These are phyloP conservation scores for Fusarium buharicum DNA, from an alignment of 2,329 filamentous ascomycete genomes.

Conservation along the genomic window DNA sequence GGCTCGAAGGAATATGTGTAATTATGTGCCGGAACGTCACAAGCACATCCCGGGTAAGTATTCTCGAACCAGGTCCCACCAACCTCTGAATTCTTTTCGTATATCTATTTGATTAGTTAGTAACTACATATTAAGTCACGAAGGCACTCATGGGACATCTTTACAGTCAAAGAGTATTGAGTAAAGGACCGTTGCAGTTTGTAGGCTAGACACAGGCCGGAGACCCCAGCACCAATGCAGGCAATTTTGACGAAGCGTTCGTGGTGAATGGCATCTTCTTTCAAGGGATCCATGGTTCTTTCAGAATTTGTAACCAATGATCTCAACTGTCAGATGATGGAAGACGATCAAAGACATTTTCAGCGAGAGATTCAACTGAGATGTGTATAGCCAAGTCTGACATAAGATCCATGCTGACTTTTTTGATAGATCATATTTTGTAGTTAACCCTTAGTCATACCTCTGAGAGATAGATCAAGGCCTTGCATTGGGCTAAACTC, in stretches of 20 bases:
- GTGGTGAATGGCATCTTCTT: constrained; percentile 8
- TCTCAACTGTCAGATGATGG: not conserved
- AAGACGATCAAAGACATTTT: too few species aligned
- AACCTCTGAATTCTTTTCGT: constrained; percentile 17
- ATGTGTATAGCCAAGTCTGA: too few species aligned
- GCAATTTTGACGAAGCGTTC: constrained; percentile 26
- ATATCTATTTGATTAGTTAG: not conserved
- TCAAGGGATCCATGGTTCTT: constrained; percentile 6
- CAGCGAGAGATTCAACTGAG: too few species aligned
- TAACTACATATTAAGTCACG: too few species aligned
- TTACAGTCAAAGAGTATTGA: constrained; percentile 10
- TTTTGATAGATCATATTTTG: too few species aligned
- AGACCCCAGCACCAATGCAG: constrained; percentile 24
- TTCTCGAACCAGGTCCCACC: constrained; percentile 20
- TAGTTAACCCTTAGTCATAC: too few species aligned
- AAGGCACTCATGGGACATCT: too few species aligned
- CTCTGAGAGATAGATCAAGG: too few species aligned
- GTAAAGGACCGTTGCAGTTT: constrained; percentile 10
- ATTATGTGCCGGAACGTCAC: constrained; percentile 14
- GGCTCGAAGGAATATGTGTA: constrained; percentile 23
- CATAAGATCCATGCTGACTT: too few species aligned
- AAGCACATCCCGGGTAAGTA: constrained; percentile 9
- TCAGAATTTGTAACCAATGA: not conserved
- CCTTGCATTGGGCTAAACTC: too few species aligned
- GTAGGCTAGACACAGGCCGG: constrained; percentile 23